Percentiles rank a stretch among this genome's conserved stretches.
Conservation (phyloP, 1,284 basidiomycete species). For the Leccinum subrobustum region DNA sequence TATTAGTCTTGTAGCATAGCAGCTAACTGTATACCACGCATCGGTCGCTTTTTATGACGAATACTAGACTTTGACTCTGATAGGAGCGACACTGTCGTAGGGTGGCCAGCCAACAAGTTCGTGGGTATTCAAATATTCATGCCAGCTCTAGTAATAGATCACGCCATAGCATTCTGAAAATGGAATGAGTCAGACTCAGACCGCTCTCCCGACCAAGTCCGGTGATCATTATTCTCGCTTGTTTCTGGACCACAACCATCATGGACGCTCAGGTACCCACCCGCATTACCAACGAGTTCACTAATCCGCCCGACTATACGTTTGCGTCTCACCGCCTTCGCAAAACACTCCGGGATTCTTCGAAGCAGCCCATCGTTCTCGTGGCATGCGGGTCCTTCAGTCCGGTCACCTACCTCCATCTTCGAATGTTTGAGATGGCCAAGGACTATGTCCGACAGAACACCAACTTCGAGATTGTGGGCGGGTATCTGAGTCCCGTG, state of each 20-base stretch:
- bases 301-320: conserved; percentile 60
- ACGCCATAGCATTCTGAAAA: background rate
- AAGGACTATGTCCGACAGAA: conserved; percentile 93
- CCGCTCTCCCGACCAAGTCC: conserved; percentile 3
- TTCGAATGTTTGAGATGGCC: conserved; percentile 98
- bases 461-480: conserved; percentile 91
- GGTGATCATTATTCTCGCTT: conserved; percentile 5
- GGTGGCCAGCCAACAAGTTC: conserved; percentile 4
- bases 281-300: conserved; percentile 33
- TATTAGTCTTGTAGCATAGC: conserved; percentile 28
- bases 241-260: conserved; percentile 18
- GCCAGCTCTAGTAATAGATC: conserved; percentile 14
- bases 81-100: background rate
- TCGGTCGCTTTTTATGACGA: conserved; percentile 1
- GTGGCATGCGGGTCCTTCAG: conserved; percentile 83
- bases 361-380: conserved; percentile 71
- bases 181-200: background rate
- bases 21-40: conserved; percentile 20
- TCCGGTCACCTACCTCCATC: conserved; percentile 79
- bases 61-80: conserved; percentile 1
- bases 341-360: conserved; percentile 55
- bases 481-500: conserved; percentile 93
- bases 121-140: conserved; percentile 19
- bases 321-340: conserved; percentile 67
- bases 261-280: conserved; percentile 28